Conservation (phyloP, 306 rosid species). For the Herpetospermum pedunculosum region DNA sequence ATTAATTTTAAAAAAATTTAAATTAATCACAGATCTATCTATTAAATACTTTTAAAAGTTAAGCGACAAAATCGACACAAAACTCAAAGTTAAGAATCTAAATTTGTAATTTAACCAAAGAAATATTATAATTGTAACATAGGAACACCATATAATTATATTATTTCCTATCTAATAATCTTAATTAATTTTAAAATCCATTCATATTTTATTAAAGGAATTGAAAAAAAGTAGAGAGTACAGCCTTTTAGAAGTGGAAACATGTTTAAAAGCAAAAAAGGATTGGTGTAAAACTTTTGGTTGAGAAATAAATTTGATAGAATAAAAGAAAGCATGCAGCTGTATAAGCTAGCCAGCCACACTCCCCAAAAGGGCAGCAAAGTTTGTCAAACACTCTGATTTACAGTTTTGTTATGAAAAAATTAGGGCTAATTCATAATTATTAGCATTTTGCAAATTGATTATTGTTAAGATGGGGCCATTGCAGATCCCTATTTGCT, state of each 20-base stretch:
- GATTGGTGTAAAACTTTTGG: neutral
- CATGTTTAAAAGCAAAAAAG: neutral
- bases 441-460: neutral
- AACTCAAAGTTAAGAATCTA: too few species aligned
- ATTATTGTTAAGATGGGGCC: neutral
- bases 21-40: too few species aligned
- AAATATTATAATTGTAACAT: too few species aligned
- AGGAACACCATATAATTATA: neutral
- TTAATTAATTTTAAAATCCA: neutral
- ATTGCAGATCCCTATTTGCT: neutral
- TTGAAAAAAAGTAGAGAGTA: neutral
- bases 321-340: neutral
- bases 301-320: neutral
- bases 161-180: too few species aligned
- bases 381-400: neutral
- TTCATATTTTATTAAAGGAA: neutral
- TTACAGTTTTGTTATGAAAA: neutral
- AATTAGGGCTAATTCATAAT: neutral
- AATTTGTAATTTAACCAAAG: too few species aligned
- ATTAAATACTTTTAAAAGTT: too few species aligned
- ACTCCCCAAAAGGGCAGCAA: neutral
- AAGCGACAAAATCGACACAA: too few species aligned
- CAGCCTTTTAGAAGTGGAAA: neutral
- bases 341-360: neutral
- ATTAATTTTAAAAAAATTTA: too few species aligned